These are phyloP conservation scores for Salix koriyanagi DNA, from an alignment of 345 rosid species.

Conservation along the genomic window DNA sequence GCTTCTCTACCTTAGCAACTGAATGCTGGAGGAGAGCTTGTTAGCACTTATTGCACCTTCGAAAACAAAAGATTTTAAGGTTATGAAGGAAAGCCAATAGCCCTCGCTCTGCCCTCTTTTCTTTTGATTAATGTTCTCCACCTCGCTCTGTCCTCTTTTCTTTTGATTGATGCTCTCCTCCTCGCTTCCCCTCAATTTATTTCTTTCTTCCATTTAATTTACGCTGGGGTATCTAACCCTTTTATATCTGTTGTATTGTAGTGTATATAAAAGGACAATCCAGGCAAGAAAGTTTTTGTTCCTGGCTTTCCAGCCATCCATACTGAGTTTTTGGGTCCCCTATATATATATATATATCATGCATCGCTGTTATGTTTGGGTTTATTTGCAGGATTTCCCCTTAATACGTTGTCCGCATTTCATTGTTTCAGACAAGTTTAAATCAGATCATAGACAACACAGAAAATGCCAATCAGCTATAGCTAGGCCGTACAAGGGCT, in stretches of 20 bases:
- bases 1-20: conserved; percentile 42
- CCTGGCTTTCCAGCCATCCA: conserved; percentile 7
- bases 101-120: conserved; percentile 8
- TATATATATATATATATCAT: neutral
- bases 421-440: neutral
- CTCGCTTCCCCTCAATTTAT: conserved; percentile 17
- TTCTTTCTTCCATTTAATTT: conserved; percentile 26
- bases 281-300: conserved; percentile 22
- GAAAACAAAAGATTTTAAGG: neutral
- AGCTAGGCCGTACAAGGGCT: neutral
- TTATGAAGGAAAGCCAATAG: conserved; percentile 3
- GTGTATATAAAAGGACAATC: conserved; percentile 43
- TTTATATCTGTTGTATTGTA: conserved; percentile 37
- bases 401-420: neutral
- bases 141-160: conserved; percentile 4
- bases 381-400: neutral
- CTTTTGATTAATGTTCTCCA: conserved; percentile 3
- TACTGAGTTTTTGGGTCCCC: neutral
- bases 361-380: neutral
- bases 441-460: neutral
- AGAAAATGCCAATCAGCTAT: neutral
- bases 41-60: conserved; percentile 18
- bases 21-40: conserved; percentile 17
- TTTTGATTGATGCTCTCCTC: conserved; percentile 5
- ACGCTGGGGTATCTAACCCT: conserved; percentile 30